Base-by-base conservation (phyloP, 2,329 filamentous ascomycete genomes). In the Sclerotinia spermophila region DNA sequence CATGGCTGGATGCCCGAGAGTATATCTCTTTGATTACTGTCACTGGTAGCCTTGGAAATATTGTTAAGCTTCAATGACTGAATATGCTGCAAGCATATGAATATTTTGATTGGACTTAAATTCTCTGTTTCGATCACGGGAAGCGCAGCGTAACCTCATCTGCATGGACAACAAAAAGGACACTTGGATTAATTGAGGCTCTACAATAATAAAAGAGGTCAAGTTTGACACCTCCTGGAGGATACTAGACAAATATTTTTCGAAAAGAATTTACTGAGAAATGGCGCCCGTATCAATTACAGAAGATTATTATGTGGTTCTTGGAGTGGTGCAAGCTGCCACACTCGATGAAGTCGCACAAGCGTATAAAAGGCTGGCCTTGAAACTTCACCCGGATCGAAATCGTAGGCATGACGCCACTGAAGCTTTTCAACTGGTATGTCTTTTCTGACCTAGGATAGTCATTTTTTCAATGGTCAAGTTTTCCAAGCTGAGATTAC, bases 321-420 rank as follows among this genome's bases (percentile, higher is more conserved):
- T 81, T 48, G 77, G 76, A 72, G 75, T 81, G 30, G 71, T 69
- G 38, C 76, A 78, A 73, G 77, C 59, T 68, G 79, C 78, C 64
- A 72, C 74, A 11, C 27, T 44, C 17, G 73, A 79, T 60, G 51
- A 72, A 56, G 79, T 82, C 69, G 74, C 61, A 11, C 73, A 70
- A 68, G 79, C 80, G 5, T 81, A 81, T 69, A 78, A 68, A 72
- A 72, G 75, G n/a, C 74, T 81, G 61, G 81, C 81, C 44, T 71
- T 79, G 11, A 76, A 78, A 67, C 74, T 80, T n/a, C 80, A 82
- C 74, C 80, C 80, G 5, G 80, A 82, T 71, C 72, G 76, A 13
- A 81, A 80, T 72, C 8, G 69, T 6, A 76, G 72, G 13, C 69
- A 67, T 24, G 72, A 80, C 74, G 74, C 80, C 64, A 82, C 79